Percentiles rank a stretch among this genome's conserved stretches.
These are phyloP conservation scores for Claviceps pusilla DNA, from an alignment of 2,329 filamentous ascomycete genomes.

Conservation along the genomic window DNA sequence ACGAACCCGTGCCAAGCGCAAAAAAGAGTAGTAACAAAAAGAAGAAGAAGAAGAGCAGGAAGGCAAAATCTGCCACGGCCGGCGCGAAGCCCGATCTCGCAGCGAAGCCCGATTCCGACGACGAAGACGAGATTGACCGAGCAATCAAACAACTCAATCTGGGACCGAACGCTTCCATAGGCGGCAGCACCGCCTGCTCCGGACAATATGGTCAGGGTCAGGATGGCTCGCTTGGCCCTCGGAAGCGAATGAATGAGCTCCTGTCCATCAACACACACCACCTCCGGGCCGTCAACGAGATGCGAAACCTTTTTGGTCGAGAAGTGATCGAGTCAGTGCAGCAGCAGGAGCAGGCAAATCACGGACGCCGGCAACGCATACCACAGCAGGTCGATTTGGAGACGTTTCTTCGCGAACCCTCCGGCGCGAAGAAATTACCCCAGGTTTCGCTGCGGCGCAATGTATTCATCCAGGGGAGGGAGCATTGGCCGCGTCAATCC, in stretches of 20 bases:
- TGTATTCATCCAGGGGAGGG: constrained; percentile 71
- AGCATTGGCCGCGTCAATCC: constrained; percentile 69
- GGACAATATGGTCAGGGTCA: constrained; percentile 5
- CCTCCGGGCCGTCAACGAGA: constrained; percentile 79
- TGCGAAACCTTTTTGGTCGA: constrained; percentile 49
- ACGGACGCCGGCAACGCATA: constrained; percentile 18
- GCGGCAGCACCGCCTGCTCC: neutral
- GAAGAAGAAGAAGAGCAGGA: constrained; percentile 20
- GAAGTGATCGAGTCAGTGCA: constrained; percentile 41
- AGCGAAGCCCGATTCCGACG: constrained; percentile 11
- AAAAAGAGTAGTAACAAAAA: constrained; percentile 25
- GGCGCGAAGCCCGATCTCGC: constrained; percentile 8
- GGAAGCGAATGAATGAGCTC: constrained; percentile 22
- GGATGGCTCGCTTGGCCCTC: constrained; percentile 4
- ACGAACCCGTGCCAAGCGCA: constrained; percentile 4
- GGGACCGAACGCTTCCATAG: neutral
- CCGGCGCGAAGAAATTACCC: constrained; percentile 45
- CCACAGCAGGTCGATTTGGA: constrained; percentile 42
- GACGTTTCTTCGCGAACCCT: constrained; percentile 37
- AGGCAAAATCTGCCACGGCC: constrained; percentile 17
- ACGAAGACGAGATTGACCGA: constrained; percentile 40
- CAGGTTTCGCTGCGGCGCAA: constrained; percentile 63
- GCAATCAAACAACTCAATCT: constrained; percentile 31
- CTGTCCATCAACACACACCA: constrained; percentile 47
- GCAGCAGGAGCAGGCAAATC: constrained; percentile 17